Percentiles rank a stretch among this genome's conserved stretches.
Evolutionary conservation across 495 filamentous ascomycete genomes (phyloP).

Genomic region (Beverwykella pulmonaria): DNA sequence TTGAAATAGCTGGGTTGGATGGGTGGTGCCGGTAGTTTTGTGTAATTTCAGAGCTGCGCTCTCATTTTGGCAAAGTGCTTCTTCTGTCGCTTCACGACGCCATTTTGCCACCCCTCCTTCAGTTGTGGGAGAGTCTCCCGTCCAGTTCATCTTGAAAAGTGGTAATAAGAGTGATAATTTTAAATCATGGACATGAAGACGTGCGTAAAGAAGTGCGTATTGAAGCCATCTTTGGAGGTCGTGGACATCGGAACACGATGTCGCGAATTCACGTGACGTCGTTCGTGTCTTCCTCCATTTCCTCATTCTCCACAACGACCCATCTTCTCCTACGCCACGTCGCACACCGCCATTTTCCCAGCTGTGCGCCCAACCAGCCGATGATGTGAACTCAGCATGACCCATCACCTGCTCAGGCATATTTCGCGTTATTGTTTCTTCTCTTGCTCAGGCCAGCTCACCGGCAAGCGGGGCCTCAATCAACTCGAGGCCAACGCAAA

Average conservation of each 20-base stretch:
- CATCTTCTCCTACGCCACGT: neutral
- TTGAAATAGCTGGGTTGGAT: constrained; percentile 26
- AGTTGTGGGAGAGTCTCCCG: constrained; percentile 38
- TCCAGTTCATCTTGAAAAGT: constrained; percentile 41
- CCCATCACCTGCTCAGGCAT: no score
- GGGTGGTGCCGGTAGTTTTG: neutral
- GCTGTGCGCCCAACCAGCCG: no score
- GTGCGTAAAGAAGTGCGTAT: neutral
- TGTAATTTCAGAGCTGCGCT: constrained; percentile 29
- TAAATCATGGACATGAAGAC: neutral
- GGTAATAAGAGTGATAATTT: neutral
- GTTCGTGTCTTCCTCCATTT: neutral
- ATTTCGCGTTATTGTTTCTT: no score
- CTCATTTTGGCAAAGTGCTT: constrained; percentile 37
- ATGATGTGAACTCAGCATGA: neutral
- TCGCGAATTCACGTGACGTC: neutral
- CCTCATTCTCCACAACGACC: neutral
- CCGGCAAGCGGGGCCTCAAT: no score
- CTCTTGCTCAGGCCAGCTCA: no score
- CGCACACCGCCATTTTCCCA: neutral
- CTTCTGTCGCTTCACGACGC: constrained; percentile 33
- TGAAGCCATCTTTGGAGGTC: neutral
- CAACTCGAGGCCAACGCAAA: neutral
- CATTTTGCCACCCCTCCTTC: constrained; percentile 18
- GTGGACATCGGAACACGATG: neutral